Base-by-base conservation (phyloP, 495 filamentous ascomycete genomes). In the Choiromyces venosus region DNA sequence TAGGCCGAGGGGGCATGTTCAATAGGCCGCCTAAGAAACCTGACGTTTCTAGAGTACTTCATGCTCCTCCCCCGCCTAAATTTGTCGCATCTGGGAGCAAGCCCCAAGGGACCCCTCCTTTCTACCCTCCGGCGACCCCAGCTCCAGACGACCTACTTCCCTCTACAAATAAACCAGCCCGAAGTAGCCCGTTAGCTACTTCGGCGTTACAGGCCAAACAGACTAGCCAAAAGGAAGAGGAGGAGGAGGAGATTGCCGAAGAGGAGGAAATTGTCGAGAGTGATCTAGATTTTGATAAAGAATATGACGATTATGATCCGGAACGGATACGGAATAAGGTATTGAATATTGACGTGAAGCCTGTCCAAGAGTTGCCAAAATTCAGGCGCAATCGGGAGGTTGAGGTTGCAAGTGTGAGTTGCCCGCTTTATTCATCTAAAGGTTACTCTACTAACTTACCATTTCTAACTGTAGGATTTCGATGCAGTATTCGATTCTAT, bases 401-500 rank as follows among this genome's bases (percentile, higher is more conserved):
- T 66, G 74, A 87, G 38, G 77, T 89, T 18, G 83, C 86, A 67
- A 88, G 79, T 73, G 79, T 72, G 85, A 85, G 71, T 37, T 64
- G 52, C 40, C 29, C 21, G 38, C 38, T 35, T n/a, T 66, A 25
- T 66, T 33, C 40, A 12, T n/a, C 21, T 9, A 16, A n/a, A n/a
- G 7, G 37, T 29, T 46, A 86, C 39, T 52, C 25, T 74, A 38
- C 37, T 76, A 74, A 80, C 33, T 5, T 61, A 21, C 87, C 44
- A 89, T 61, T 56, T 33, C 52, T 1, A 33, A 33, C 88, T 36
- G 86, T 93, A 74, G 87, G 91, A 29, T 88, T 90, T 44, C 89
- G 93, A 82, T 91, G 71, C 67, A 5, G 76, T 79, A 36, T 81
- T 96, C 71, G 96, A 98, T 81, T 86, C 89, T 36, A 84, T 97